Base-by-base conservation (phyloP, 2,329 filamentous ascomycete species). In the Neonectria hederae region DNA sequence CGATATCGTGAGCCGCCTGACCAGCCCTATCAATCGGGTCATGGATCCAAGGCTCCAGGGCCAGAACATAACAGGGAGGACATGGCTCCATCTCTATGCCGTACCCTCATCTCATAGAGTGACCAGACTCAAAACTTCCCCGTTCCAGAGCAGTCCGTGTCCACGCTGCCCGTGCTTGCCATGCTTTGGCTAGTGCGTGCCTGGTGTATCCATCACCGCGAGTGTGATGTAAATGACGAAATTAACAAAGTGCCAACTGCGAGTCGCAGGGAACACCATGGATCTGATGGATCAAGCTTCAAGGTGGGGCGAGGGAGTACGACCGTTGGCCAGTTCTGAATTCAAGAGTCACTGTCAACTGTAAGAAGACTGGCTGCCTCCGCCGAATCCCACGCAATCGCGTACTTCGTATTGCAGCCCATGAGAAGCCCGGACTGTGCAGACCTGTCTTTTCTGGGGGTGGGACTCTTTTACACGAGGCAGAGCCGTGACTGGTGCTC, bases 1-100 rank as follows among this genome's bases (percentile, higher is more conserved):
- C 38, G 43, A 68, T 53, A 38, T 43, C 45, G 26, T 28, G 45
- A 63, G 51, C 61, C 61, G 55, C 61, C 51, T 48, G 54, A 59
- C 40, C 45, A 40, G 54, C n/a, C 38, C 13, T 13, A 19, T 53
- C 32, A 17, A 40, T 57, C 26, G 46, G 49, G 60, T 48, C 49
- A 52, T 54, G 32, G 57, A 51, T 49, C 48, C 48, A 66, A 54
- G 45, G 45, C 63, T 53, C 56, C 57, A 59, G 49, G 59, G 43
- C 14, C 35, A n/a, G 38, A 21, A 21, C n/a, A n/a, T 1, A 42
- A n/a, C 43, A 59, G 56, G 32, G 53, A 65, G 46, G 46, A 38
- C 54, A 66, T 62, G 59, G 65, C 65, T 66, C 68, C 68, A 68
- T 68, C 26, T 40, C 21, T 43, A 49, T 38, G 14, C 52, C 61